Percentiles rank a stretch among this genome's conserved stretches.
phyloP scores from a whole-genome alignment of 2,329 filamentous ascomycete species.

The Aspergillus ruber region DNA sequence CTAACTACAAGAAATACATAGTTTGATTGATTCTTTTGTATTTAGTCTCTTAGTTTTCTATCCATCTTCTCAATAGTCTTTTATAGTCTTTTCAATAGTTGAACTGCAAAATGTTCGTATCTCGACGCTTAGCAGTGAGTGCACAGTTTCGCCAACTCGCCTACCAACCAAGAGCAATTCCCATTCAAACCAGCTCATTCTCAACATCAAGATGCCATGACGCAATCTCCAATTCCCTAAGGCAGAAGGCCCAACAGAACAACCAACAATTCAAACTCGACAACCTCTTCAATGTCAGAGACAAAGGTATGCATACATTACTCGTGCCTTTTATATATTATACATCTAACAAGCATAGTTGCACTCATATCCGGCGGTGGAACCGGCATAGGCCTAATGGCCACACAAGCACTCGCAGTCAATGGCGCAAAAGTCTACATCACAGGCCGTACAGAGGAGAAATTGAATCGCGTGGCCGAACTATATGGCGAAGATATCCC shows the following conservation, averaged over 20 bases:
- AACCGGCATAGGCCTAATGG: slow-evolving; percentile 62
- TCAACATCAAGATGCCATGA: background rate
- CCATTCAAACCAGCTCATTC: background rate
- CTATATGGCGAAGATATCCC: slow-evolving; percentile 43
- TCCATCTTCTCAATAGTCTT: background rate
- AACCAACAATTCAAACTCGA: slow-evolving; percentile 42
- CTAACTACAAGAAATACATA: background rate
- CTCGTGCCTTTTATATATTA: no score
- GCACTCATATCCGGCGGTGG: slow-evolving; percentile 57
- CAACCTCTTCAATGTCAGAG: slow-evolving; percentile 51
- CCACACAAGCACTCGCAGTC: slow-evolving; percentile 51
- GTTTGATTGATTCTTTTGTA: background rate
- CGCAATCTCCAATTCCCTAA: slow-evolving; percentile 2
- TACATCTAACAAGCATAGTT: slow-evolving; percentile 35
- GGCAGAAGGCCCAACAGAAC: slow-evolving; percentile 27
- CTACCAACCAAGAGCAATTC: background rate
- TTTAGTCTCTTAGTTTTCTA: background rate
- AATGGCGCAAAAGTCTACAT: slow-evolving; percentile 60
- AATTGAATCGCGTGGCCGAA: slow-evolving; percentile 29
- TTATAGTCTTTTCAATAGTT: background rate
- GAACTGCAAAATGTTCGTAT: background rate
- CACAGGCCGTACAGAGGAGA: slow-evolving; percentile 44
- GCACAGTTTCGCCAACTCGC: background rate
- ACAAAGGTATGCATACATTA: no score
- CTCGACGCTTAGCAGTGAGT: background rate